Conservation (phyloP, 2,329 filamentous ascomycete species). For the Botrytis aclada region DNA sequence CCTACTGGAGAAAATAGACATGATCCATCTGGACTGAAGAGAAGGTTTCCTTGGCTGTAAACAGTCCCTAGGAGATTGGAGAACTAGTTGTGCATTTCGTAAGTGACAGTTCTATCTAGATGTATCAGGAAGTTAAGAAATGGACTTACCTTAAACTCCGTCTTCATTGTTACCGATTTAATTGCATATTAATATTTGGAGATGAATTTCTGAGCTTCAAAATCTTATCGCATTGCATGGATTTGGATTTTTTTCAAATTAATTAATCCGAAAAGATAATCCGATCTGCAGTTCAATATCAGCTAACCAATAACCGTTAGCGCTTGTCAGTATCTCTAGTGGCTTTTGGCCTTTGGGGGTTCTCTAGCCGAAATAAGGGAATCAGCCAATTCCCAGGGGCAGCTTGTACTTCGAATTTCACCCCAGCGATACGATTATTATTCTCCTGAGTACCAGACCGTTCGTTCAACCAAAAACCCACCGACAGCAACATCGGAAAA, state of each 20-base stretch:
- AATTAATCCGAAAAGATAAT: slow-evolving; percentile 22
- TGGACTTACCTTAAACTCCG: slow-evolving; percentile 81
- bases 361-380: slow-evolving; percentile 20
- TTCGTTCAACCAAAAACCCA: slow-evolving; percentile 5
- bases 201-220: slow-evolving; percentile 9
- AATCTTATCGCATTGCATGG: slow-evolving; percentile 19
- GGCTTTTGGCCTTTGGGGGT: slow-evolving; percentile 12
- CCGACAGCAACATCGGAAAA: slow-evolving; percentile 15
- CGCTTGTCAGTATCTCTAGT: neutral
- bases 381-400: slow-evolving; percentile 15
- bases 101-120: neutral
- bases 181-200: slow-evolving; percentile 27
- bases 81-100: slow-evolving; percentile 62
- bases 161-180: slow-evolving; percentile 74
- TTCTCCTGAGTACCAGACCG: slow-evolving; percentile 17
- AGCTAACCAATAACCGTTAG: neutral
- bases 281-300: neutral
- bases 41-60: slow-evolving; percentile 94
- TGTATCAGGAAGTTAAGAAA: neutral
- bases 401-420: slow-evolving; percentile 20
- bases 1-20: slow-evolving; percentile 94
- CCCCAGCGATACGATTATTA: neutral
- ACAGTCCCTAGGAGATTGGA: slow-evolving; percentile 97
- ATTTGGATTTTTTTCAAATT: slow-evolving; percentile 16
- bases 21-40: slow-evolving; percentile 95